These are phyloP conservation scores for Scleroderma citrinum DNA, from an alignment of 768 basidiomycete species.

Conservation along the genomic window DNA sequence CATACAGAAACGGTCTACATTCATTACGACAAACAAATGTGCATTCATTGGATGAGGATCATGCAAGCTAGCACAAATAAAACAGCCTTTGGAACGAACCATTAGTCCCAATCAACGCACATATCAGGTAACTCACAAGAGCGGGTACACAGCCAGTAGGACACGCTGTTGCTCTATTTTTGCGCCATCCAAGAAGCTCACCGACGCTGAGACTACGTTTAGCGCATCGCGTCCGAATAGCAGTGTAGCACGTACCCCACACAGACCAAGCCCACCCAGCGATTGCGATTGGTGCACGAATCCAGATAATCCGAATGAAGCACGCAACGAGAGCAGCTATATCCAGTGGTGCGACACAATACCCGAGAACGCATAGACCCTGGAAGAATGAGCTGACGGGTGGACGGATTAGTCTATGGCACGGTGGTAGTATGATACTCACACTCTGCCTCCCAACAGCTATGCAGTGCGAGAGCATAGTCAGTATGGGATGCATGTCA, in stretches of 20 bases:
- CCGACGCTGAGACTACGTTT: slow-evolving; percentile 53
- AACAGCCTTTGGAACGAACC: slow-evolving; percentile 52
- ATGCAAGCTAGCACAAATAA: slow-evolving; percentile 96
- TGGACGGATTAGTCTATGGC: too few species aligned
- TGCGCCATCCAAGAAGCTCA: slow-evolving; percentile 94
- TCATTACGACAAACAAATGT: neutral
- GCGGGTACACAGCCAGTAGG: slow-evolving; percentile 92
- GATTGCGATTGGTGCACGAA: slow-evolving; percentile 81
- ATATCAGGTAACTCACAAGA: slow-evolving; percentile 53
- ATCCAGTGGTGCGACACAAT: slow-evolving; percentile 90
- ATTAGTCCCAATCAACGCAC: slow-evolving; percentile 6
- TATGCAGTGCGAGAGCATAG: slow-evolving; percentile 21
- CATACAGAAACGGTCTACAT: neutral
- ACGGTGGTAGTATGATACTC: slow-evolving; percentile 21
- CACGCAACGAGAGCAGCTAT: slow-evolving; percentile 84
- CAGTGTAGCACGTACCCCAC: slow-evolving; percentile 63
- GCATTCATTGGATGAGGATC: slow-evolving; percentile 78
- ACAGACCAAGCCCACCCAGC: slow-evolving; percentile 94
- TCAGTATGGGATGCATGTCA: neutral
- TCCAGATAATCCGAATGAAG: slow-evolving; percentile 79
- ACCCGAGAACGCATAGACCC: slow-evolving; percentile 89
- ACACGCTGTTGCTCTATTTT: slow-evolving; percentile 89
- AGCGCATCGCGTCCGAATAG: neutral
- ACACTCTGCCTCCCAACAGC: slow-evolving; percentile 84
- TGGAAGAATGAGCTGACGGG: slow-evolving; percentile 84